Conservation (phyloP, 2,329 filamentous ascomycete genomes). For the Monosporascus sp. region DNA sequence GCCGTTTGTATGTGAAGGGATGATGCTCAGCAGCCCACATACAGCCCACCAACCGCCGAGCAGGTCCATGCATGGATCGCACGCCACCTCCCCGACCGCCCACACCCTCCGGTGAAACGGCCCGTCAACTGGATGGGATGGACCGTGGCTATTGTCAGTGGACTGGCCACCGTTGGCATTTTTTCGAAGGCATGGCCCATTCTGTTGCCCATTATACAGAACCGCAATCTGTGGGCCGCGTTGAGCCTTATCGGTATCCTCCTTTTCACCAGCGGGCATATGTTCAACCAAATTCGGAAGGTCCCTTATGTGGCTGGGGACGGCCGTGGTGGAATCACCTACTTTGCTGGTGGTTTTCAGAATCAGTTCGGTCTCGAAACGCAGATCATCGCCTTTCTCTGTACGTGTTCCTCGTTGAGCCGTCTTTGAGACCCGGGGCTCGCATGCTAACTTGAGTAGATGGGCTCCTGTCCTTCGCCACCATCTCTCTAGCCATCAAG, state of each 20-base stretch:
- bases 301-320: constrained; percentile 87
- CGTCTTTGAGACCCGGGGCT: background rate
- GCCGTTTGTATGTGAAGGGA: background rate
- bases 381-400: constrained; percentile 88
- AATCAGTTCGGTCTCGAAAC: constrained; percentile 93
- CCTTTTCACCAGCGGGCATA: constrained; percentile 91
- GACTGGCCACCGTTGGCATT: constrained; percentile 65
- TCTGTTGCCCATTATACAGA: constrained; percentile 75
- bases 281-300: constrained; percentile 98
- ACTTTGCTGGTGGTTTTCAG: constrained; percentile 89
- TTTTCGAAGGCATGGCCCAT: constrained; percentile 71
- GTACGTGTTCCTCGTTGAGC: constrained; percentile 52
- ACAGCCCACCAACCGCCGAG: constrained; percentile 69
- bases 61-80: constrained; percentile 72
- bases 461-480: constrained; percentile 78
- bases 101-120: constrained; percentile 71
- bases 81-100: constrained; percentile 71
- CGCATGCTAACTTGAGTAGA: constrained; percentile 26
- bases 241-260: constrained; percentile 84
- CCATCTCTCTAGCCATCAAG: constrained; percentile 86
- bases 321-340: constrained; percentile 77
- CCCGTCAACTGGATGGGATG: constrained; percentile 85
- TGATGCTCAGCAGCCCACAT: constrained; percentile 30
- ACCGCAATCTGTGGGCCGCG: constrained; percentile 90
- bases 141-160: constrained; percentile 59